Evolutionary conservation across 140 eudicot genomes (phyloP), one percentile per base, ranked within the genome.

Genomic region (Stevia rebaudiana): DNA sequence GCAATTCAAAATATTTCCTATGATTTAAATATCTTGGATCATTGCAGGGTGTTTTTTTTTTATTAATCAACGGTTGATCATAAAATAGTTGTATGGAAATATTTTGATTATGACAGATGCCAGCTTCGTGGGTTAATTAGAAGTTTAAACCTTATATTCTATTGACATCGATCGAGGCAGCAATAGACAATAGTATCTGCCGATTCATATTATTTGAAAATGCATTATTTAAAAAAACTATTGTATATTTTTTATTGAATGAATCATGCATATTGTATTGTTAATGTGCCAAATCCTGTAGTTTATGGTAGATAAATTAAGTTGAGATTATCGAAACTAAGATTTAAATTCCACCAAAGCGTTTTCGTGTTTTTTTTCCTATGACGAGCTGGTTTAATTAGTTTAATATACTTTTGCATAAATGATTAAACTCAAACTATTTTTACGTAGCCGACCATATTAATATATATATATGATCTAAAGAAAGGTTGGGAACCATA

Each of bases 161-260:
- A 28, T 28, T 28, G 33, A 1, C 3, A 28, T 28, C n/a, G n/a
- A n/a, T n/a, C n/a, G 33, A 28, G 33, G 33, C 33, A 40, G 15
- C 49, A 13, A 43, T 13, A 3, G 49, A 4, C 49, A 13, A 43
- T 13, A 3, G 49, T n/a, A 16, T 0, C 15, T 21, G 33, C 3
- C 57, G 22, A 19, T 50, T 50, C 10, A 50, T 50, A 50, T 50
- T 50, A 48, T 48, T n/a, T n/a, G n/a, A n/a, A n/a, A n/a, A 49
- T 23, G 8, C 36, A 23, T 5, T 51, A 11, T 51, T 51, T 50
- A 19, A 50, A 50, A 21, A 10, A 0, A 23, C 24, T 52, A 23
- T 0, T 13, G n/a, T 21, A 4, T 50, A 28, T 7, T 4, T 23
- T 49, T 50, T 6, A 52, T 18, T 1, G 36, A 11, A 12, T 52